Percentiles rank a stretch among this genome's conserved stretches.
These are phyloP conservation scores for Penicillium sp. DNA, from an alignment of 2,329 filamentous ascomycete species.

Conservation along the genomic window DNA sequence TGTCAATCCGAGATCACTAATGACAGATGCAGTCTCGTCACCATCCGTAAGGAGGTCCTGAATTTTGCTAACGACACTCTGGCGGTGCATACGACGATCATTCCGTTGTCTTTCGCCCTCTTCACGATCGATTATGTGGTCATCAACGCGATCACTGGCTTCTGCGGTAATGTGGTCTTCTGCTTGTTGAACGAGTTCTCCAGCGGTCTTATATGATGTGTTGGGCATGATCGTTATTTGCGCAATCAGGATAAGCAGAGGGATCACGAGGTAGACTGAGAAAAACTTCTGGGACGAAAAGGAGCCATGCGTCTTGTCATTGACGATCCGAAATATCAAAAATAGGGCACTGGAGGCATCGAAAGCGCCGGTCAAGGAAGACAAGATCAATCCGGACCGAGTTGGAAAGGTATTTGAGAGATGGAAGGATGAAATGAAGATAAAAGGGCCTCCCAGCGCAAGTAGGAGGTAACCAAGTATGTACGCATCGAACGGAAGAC, in stretches of 20 bases:
- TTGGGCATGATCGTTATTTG: slow-evolving; percentile 75
- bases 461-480: slow-evolving; percentile 76
- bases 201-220: slow-evolving; percentile 81
- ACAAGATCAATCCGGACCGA: slow-evolving; percentile 77
- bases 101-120: slow-evolving; percentile 56
- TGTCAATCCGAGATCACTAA: slow-evolving; percentile 12
- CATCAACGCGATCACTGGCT: slow-evolving; percentile 60
- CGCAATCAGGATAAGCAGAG: slow-evolving; percentile 66
- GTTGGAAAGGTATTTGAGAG: slow-evolving; percentile 82
- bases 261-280: slow-evolving; percentile 72
- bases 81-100: slow-evolving; percentile 63
- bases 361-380: slow-evolving; percentile 79
- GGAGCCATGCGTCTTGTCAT: slow-evolving; percentile 60
- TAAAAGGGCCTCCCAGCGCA: slow-evolving; percentile 77
- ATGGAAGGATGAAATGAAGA: slow-evolving; percentile 83
- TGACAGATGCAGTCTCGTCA: slow-evolving; percentile 13
- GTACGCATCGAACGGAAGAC: slow-evolving; percentile 74
- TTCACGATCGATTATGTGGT: slow-evolving; percentile 55
- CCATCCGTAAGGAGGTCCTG: slow-evolving; percentile 69
- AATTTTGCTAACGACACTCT: slow-evolving; percentile 71
- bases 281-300: slow-evolving; percentile 74
- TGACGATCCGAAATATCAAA: slow-evolving; percentile 73
- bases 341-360: slow-evolving; percentile 82
- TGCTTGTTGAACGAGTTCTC: slow-evolving; percentile 77
- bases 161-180: slow-evolving; percentile 62